Evolutionary conservation across 2,329 filamentous ascomycete genomes (phyloP).

Genomic region (Calycina marina): DNA sequence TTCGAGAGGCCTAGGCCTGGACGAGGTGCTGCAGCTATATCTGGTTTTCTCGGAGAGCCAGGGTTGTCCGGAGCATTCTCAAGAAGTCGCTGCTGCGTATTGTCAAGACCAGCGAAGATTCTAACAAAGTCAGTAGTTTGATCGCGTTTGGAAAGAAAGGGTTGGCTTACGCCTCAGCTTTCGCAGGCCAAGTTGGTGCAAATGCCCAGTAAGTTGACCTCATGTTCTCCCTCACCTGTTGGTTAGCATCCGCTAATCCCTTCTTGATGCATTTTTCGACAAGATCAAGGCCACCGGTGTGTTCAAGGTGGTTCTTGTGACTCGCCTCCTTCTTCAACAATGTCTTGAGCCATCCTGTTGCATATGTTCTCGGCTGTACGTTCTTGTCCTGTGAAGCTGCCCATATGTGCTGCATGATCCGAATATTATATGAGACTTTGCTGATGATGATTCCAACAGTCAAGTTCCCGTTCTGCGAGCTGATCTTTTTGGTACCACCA

Average conservation of each 20-base stretch:
- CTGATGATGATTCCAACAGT: constrained; percentile 72
- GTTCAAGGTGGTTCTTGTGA: constrained; percentile 74
- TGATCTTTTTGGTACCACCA: constrained; percentile 83
- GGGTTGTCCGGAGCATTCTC: constrained; percentile 77
- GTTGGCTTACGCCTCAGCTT: constrained; percentile 61
- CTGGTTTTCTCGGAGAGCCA: constrained; percentile 44
- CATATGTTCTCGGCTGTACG: constrained; percentile 67
- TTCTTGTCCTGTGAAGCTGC: constrained; percentile 85
- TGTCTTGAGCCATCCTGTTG: constrained; percentile 70
- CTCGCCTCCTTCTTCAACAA: constrained; percentile 61
- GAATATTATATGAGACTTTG: constrained; percentile 63
- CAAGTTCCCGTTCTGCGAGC: constrained; percentile 65
- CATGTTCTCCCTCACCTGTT: constrained; percentile 75
- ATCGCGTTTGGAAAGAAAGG: constrained; percentile 11
- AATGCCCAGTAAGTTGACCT: constrained; percentile 80
- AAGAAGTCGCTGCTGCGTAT: constrained; percentile 63
- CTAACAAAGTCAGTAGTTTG: constrained; percentile 27
- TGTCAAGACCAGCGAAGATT: constrained; percentile 65
- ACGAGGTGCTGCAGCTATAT: constrained; percentile 30
- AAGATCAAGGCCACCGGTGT: constrained; percentile 66
- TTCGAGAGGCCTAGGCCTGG: constrained; percentile 47
- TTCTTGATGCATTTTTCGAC: constrained; percentile 83
- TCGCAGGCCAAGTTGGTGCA: constrained; percentile 59
- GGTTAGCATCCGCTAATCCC: constrained; percentile 78
- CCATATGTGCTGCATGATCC: constrained; percentile 77